Base-by-base conservation (phyloP, 257 asterid species). In the Apocynum venetum region DNA sequence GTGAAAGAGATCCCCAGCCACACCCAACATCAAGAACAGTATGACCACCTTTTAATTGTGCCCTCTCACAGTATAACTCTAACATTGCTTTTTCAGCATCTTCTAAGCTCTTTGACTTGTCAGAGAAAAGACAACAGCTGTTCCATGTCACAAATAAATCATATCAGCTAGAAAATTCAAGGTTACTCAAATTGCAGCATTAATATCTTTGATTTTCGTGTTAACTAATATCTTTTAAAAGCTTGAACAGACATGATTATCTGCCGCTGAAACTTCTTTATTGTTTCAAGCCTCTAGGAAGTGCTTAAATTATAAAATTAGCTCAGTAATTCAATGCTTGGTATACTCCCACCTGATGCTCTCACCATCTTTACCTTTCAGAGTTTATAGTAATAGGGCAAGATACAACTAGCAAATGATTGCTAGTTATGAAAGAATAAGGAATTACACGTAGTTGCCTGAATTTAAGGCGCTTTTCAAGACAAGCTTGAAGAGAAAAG, bases 1-100 rank as follows among this genome's bases (percentile, higher is more conserved):
- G 70, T 69, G 90, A 87, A 68, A 95, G 92, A 25, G 98, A 91
- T 80, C 98, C 98, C 98, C 99, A 91, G 71, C 99, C 99, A 80
- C 99, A 95, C 31, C 98, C 98, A 80, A 95, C 92, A 83, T 95
- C 98, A 65, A 95, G 98, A 84, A 93, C 96, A 59, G 96, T 81
- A 53, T 92, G 97, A 1, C 98, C 98, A 80, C 91, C 94, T 86
- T 88, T 71, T 76, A 93, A 66, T 82, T 88, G 90, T 3, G 98
- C 87, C 86, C 95, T 91, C 91, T 91, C 96, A 69, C 98, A 91
- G 78, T 91, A 91, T 31, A 95, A 73, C 76, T 93, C 96, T 7
- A 95, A 82, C 98, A 91, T 95, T 55, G 92, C 96, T 81, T 86
- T 85, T 85, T 93, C 98, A 55, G 97, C 98, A 71, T 95, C 98